Evolutionary conservation across 352 stramenopile species (phyloP).

Genomic region (Phytopythium delawarense): DNA sequence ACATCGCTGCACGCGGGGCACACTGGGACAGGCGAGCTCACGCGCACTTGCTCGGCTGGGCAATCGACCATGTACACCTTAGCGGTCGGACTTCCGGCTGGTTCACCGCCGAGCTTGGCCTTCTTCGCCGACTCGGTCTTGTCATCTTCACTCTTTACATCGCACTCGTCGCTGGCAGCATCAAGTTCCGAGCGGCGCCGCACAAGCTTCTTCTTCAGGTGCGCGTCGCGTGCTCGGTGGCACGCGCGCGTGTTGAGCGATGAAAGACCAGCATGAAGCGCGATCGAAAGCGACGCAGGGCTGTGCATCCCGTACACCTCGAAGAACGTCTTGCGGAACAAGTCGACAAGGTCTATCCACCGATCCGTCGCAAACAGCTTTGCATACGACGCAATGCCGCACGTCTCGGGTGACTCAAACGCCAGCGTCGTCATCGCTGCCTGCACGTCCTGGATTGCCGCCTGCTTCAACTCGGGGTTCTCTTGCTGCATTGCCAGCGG

Average conservation of each 20-base stretch:
- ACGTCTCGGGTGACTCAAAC: conserved; percentile 54
- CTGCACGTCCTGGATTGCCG: conserved; percentile 62
- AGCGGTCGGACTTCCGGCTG: not conserved
- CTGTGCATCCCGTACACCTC: conserved; percentile 67
- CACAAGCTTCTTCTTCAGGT: conserved; percentile 32
- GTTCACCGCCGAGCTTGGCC: conserved; percentile 23
- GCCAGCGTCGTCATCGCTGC: conserved; percentile 73
- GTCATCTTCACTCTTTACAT: conserved; percentile 11
- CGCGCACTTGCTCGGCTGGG: conserved; percentile 1
- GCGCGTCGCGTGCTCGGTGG: conserved; percentile 39
- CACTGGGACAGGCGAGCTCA: conserved; percentile 30
- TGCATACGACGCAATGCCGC: conserved; percentile 54
- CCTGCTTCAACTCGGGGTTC: conserved; percentile 36
- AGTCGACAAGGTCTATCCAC: conserved; percentile 50
- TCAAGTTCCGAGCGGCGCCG: conserved; percentile 10
- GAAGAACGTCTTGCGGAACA: conserved; percentile 63
- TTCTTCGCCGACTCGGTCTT: conserved; percentile 42
- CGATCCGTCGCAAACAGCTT: conserved; percentile 58
- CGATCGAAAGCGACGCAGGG: conserved; percentile 59
- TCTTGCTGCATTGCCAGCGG: conserved; percentile 67
- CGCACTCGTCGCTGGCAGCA: conserved; percentile 15
- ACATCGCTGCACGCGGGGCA: conserved; percentile 77
- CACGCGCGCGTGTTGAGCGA: conserved; percentile 75
- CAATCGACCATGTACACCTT: not conserved
- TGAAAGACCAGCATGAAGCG: conserved; percentile 62